Evolutionary conservation across 257 asterid species (phyloP).

Genomic region (Apocynum venetum): DNA sequence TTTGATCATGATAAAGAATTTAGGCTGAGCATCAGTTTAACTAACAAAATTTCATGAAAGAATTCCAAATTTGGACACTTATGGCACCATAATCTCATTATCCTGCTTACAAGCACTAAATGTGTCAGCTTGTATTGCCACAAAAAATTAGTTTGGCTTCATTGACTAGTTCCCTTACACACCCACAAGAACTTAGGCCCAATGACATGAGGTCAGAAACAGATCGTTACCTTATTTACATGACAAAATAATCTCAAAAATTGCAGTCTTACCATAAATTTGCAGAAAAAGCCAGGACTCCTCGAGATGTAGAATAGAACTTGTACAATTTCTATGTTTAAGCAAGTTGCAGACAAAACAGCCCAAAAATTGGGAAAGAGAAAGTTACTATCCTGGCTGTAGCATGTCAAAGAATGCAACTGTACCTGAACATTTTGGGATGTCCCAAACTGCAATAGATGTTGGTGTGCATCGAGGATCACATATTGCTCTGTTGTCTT

Average conservation of each 20-base stretch:
- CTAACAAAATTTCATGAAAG: not conserved
- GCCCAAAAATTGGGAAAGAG: not conserved
- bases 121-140: not conserved
- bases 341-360: not conserved
- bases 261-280: not conserved
- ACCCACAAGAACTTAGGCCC: too few relatives aligned
- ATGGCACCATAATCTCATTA: not conserved
- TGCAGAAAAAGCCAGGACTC: not conserved
- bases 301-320: not conserved
- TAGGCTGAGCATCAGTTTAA: not conserved
- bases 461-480: conserved; percentile 31
- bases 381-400: not conserved
- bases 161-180: not conserved
- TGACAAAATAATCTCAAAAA: not conserved
- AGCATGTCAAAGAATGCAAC: not conserved
- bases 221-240: not conserved
- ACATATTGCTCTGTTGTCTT: conserved; percentile 23
- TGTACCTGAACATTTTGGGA: conserved; percentile 26
- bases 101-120: not conserved
- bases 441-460: conserved; percentile 29
- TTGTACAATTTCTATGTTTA: not conserved
- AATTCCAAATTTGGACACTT: not conserved
- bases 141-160: not conserved
- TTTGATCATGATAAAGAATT: not conserved
- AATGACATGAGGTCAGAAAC: not conserved